A percentile compares a stretch with the other conserved stretches of the same genome.
Evolutionary conservation across 192 early-diverging fungal genomes (phyloP).

Genomic region (Oehlia diaphana): DNA sequence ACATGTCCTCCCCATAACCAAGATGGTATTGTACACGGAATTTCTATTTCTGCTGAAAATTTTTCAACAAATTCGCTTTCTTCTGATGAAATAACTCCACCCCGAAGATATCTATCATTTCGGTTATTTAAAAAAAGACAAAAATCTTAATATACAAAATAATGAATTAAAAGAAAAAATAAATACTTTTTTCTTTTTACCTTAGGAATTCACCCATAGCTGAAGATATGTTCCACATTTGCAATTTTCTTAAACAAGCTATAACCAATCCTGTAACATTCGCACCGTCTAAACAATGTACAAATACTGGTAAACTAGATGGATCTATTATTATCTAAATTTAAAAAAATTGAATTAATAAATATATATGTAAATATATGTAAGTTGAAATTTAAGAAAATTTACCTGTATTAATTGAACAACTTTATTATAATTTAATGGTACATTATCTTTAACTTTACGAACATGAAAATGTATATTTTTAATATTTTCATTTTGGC

Average conservation of each 20-base stretch:
- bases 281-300: constrained; percentile 91
- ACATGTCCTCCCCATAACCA: constrained; percentile 74
- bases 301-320: constrained; percentile 69
- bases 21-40: constrained; percentile 53
- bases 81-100: constrained; percentile 63
- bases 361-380: background rate
- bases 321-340: constrained; percentile 74
- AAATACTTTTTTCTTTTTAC: constrained; percentile 33
- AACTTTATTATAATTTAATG: constrained; percentile 74
- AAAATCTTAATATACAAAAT: background rate
- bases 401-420: constrained; percentile 63
- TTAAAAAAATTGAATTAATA: constrained; percentile 21
- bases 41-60: constrained; percentile 67
- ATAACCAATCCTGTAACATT: constrained; percentile 82
- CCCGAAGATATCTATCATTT: constrained; percentile 47
- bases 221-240: constrained; percentile 81
- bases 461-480: constrained; percentile 71
- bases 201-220: constrained; percentile 73
- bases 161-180: constrained; percentile 21
- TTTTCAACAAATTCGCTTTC: constrained; percentile 79
- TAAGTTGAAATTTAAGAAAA: background rate
- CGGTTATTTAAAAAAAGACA: background rate
- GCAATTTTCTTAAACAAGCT: constrained; percentile 86
- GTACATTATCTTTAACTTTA: constrained; percentile 86
- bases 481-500: constrained; percentile 60